These are phyloP conservation scores for Amanita exitialis DNA, from an alignment of 768 basidiomycete genomes.

Conservation along the genomic window DNA sequence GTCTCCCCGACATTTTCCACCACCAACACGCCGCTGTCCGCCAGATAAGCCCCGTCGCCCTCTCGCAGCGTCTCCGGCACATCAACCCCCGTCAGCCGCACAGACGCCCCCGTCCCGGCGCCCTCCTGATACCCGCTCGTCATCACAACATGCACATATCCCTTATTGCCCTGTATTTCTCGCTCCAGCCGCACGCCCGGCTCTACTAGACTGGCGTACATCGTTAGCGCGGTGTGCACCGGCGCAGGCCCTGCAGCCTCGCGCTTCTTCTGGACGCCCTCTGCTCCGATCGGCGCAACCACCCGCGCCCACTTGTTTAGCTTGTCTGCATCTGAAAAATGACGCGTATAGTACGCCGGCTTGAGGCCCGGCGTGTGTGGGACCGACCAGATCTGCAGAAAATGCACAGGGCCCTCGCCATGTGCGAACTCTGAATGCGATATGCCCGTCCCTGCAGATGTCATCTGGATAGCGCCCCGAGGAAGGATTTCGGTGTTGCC, in stretches of 20 bases:
- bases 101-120: slow-evolving; percentile 41
- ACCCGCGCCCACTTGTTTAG: slow-evolving; percentile 57
- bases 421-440: slow-evolving; percentile 57
- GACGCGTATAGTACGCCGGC: slow-evolving; percentile 82
- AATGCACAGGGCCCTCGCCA: slow-evolving; percentile 33
- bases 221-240: slow-evolving; percentile 53
- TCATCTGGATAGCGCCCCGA: slow-evolving; percentile 86
- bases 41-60: slow-evolving; percentile 82
- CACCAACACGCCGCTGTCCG: slow-evolving; percentile 25
- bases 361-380: slow-evolving; percentile 34
- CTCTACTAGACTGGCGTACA: slow-evolving; percentile 71
- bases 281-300: slow-evolving; percentile 60
- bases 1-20: slow-evolving; percentile 58
- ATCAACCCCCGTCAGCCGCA: slow-evolving; percentile 37
- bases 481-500: slow-evolving; percentile 83
- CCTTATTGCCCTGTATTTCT: slow-evolving; percentile 44
- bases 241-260: slow-evolving; percentile 78
- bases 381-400: slow-evolving; percentile 44
- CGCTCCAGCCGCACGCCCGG: slow-evolving; percentile 43
- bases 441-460: slow-evolving; percentile 88
- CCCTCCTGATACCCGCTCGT: slow-evolving; percentile 69
- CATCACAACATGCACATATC: slow-evolving; percentile 83
- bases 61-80: slow-evolving; percentile 55
- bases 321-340: slow-evolving; percentile 81
- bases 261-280: slow-evolving; percentile 49